phyloP scores from a whole-genome alignment of 2,329 filamentous ascomycete species.

The Fusarium avenaceum region DNA sequence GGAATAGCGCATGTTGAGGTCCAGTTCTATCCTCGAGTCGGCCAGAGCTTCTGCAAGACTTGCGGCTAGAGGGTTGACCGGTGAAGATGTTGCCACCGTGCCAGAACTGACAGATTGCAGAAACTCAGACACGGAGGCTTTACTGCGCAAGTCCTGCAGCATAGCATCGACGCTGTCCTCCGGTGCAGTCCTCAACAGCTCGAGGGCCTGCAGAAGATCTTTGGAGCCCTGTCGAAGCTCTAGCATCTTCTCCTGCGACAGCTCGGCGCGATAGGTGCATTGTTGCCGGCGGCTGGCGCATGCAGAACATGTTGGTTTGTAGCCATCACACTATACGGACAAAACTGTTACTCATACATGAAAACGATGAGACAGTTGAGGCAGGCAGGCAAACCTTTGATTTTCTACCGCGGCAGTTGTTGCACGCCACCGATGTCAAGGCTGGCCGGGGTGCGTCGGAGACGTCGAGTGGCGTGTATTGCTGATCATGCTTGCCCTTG shows the following conservation, averaged over 20 bases:
- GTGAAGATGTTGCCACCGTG: fast-evolving
- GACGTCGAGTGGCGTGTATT: constrained; percentile 13
- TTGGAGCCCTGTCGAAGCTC: constrained; percentile 17
- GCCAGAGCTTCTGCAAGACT: not conserved
- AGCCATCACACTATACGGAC: constrained; percentile 22
- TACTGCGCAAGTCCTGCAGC: not conserved
- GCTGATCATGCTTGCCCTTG: not conserved
- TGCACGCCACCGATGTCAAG: constrained; percentile 31
- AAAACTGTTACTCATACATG: constrained; percentile 6
- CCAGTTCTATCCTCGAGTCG: not conserved
- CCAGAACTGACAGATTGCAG: not conserved
- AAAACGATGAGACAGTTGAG: too few relatives aligned
- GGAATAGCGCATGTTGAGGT: constrained; percentile 20
- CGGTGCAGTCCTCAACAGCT: constrained; percentile 3
- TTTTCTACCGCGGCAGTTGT: constrained; percentile 23
- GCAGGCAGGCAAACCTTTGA: constrained; percentile 20
- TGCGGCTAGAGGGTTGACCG: not conserved
- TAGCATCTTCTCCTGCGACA: constrained; percentile 20
- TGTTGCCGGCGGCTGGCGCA: constrained; percentile 25
- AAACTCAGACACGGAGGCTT: constrained; percentile 16
- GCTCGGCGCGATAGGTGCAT: constrained; percentile 26
- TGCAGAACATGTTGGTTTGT: constrained; percentile 26
- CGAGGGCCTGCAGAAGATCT: constrained; percentile 19
- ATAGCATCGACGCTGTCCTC: not conserved
- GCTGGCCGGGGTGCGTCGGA: constrained; percentile 7